These are phyloP conservation scores for Cucurbita argyrosperma DNA, from an alignment of 306 rosid genomes.

Conservation along the genomic window DNA sequence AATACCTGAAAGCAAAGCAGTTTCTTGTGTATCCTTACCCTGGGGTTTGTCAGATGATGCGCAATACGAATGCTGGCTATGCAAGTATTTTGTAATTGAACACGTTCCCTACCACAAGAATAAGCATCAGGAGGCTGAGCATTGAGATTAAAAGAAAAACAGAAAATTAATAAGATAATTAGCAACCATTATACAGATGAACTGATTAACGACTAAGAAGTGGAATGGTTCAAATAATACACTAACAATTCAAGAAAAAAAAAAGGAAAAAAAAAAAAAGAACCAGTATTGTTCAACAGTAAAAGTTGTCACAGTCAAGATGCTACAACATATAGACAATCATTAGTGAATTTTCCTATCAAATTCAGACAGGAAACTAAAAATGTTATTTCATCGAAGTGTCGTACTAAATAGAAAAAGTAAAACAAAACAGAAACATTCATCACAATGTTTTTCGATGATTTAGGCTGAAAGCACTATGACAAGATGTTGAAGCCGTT, in stretches of 20 bases:
- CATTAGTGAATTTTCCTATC: background rate
- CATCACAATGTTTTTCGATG: background rate
- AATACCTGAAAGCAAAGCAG: conserved; percentile 55
- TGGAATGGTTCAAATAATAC: background rate
- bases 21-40: conserved; percentile 29
- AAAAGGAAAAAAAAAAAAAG: background rate
- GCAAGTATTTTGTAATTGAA: conserved; percentile 69
- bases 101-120: conserved; percentile 46
- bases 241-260: background rate
- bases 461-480: background rate
- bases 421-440: background rate
- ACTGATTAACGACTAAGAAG: background rate
- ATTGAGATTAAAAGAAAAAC: background rate
- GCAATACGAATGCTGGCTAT: conserved; percentile 27
- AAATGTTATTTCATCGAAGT: background rate
- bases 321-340: background rate
- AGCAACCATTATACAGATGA: background rate
- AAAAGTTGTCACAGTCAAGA: background rate
- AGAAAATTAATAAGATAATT: background rate
- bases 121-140: conserved; percentile 8
- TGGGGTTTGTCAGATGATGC: conserved; percentile 25
- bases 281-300: background rate
- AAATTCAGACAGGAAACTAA: background rate
- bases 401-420: background rate
- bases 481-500: background rate